Base-by-base conservation (phyloP, 2,329 filamentous ascomycete species). In the Hypoxylon rubiginosum region DNA sequence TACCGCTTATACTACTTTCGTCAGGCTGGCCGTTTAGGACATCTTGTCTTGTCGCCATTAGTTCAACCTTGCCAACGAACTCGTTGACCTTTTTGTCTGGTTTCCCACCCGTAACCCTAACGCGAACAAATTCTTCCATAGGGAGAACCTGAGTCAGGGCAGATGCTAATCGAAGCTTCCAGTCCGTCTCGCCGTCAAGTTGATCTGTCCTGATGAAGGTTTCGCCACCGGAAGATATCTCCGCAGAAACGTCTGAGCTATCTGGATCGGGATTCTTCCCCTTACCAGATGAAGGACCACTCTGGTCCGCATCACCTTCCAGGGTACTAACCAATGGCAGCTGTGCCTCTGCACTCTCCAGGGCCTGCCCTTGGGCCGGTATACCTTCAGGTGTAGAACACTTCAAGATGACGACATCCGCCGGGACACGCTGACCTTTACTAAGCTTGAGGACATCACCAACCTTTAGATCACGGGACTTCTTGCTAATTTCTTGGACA, bases 201-300 rank as follows among this genome's bases (percentile, higher is more conserved):
- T 99, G 96, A 79, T 99, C 96, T 1, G 97, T 99, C 65, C 96
- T 88, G 75, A 99, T 98, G 75, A 99, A 99, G 0, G 95, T 95
- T 80, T 99, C 97, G 28, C 94, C 94, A 26, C 85, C 84, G 15
- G 86, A 80, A n/a, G 86, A 80, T 17, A 81, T 79, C 11, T 78
- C 78, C 51, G 74, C 78, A 39, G 80, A 78, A 1, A 72, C 68
- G 34, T 68, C 73, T 50, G 77, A 73, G 36, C 73, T 69, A 30
- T 74, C 71, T 1, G 71, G 24, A 10, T 75, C 74, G 43, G 71
- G 62, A 46, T 75, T 74, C 28, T 78, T 77, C 45, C 78, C 74
- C 51, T 81, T 82, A 15, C 75, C 76, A 45, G 81, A 79, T 0
- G 73, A 70, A 36, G 72, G 69, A n/a, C 72, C 56, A 24, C 69